Evolutionary conservation across 2,329 filamentous ascomycete genomes (phyloP).

Genomic region (Neofusicoccum ribis): DNA sequence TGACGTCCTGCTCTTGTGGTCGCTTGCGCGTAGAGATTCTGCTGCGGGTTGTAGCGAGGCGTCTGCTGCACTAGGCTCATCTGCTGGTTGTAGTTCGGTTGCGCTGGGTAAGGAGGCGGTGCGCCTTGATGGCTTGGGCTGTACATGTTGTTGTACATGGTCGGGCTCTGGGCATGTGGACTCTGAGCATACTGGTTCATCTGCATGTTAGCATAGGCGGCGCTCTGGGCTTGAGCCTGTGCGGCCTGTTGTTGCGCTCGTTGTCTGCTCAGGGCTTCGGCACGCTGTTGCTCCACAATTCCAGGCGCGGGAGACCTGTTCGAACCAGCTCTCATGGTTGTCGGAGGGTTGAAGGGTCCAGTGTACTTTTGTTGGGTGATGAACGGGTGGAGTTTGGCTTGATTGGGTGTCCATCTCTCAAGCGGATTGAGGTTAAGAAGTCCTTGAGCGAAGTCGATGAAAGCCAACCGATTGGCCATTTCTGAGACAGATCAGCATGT

Average conservation of each 20-base stretch:
- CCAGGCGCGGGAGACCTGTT: slow-evolving; percentile 87
- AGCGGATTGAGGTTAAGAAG: slow-evolving; percentile 92
- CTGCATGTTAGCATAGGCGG: slow-evolving; percentile 65
- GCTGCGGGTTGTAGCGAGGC: slow-evolving; percentile 58
- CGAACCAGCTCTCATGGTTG: slow-evolving; percentile 89
- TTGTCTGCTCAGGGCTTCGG: slow-evolving; percentile 91
- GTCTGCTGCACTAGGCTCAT: slow-evolving; percentile 53
- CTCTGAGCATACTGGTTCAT: slow-evolving; percentile 57
- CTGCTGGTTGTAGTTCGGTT: slow-evolving; percentile 59
- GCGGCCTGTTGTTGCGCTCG: slow-evolving; percentile 59
- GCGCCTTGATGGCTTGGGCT: slow-evolving; percentile 63
- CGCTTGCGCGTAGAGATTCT: slow-evolving; percentile 72
- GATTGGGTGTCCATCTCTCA: slow-evolving; percentile 95
- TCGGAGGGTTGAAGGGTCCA: slow-evolving; percentile 91
- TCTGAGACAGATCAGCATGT: slow-evolving; percentile 57
- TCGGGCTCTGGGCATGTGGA: slow-evolving; percentile 52
- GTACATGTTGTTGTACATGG: slow-evolving; percentile 83
- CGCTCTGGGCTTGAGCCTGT: slow-evolving; percentile 63
- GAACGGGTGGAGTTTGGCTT: slow-evolving; percentile 95
- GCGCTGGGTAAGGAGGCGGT: slow-evolving; percentile 77
- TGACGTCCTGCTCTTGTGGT: slow-evolving; percentile 78
- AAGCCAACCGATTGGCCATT: slow-evolving; percentile 96
- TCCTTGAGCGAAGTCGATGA: slow-evolving; percentile 96
- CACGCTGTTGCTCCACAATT: slow-evolving; percentile 93
- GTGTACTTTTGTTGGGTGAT: slow-evolving; percentile 98